Conservation (phyloP, 2,329 filamentous ascomycete genomes). For the Claviceps digitariae region DNA sequence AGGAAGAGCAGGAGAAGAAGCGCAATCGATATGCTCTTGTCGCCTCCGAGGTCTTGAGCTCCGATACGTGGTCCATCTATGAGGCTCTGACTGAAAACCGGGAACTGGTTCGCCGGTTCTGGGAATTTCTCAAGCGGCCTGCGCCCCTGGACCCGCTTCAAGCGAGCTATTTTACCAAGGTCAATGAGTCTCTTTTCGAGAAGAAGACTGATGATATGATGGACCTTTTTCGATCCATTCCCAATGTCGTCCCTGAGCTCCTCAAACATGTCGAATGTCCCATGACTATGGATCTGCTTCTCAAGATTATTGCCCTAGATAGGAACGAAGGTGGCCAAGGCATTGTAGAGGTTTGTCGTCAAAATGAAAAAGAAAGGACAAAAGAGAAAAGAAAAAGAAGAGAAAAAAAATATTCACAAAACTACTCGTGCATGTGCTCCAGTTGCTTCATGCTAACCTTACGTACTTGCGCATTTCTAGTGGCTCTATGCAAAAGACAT, state of each 20-base stretch:
- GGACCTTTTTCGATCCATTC: constrained; percentile 70
- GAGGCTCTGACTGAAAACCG: constrained; percentile 83
- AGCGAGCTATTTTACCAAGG: constrained; percentile 96
- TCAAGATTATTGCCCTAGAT: constrained; percentile 95
- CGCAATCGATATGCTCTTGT: constrained; percentile 90
- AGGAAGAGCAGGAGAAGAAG: constrained; percentile 77
- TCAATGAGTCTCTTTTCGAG: constrained; percentile 94
- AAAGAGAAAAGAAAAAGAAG: no score
- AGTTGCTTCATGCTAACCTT: background rate
- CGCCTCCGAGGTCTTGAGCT: constrained; percentile 83
- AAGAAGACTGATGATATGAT: constrained; percentile 98
- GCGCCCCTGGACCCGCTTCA: constrained; percentile 83
- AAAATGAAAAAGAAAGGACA: background rate
- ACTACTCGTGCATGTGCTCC: background rate
- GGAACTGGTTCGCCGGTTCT: constrained; percentile 67
- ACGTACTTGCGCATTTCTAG: constrained; percentile 26
- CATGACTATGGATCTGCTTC: constrained; percentile 92
- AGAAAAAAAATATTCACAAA: no score
- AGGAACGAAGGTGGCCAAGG: constrained; percentile 83
- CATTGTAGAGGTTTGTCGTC: constrained; percentile 66
- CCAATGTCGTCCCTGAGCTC: constrained; percentile 71
- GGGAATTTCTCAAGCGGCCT: constrained; percentile 76
- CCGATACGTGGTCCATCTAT: constrained; percentile 93
- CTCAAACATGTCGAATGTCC: constrained; percentile 91
- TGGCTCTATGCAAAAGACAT: constrained; percentile 87